Evolutionary conservation across 2,329 filamentous ascomycete genomes (phyloP), one percentile per base, ranked within the genome.

Genomic region (Berkeleyomyces rouxiae): DNA sequence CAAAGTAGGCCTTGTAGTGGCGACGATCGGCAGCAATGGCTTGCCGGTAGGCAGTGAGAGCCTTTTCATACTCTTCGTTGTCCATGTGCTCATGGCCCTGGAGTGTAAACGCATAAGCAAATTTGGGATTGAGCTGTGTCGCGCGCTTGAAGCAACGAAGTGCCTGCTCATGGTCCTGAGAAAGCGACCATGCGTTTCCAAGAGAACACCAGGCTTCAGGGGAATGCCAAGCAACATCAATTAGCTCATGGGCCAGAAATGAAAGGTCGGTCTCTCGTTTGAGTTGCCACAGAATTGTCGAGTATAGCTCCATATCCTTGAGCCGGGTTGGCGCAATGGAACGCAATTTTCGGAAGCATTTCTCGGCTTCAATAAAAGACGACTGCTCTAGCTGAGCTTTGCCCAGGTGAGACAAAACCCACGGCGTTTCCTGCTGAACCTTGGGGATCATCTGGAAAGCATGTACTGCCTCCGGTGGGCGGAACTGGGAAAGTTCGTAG

Each of bases 1-100:
- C 93, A 71, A 97, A 99, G 82, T 95, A 97, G n/a, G 92, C 93
- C 70, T 96, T 96, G 76, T 97, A 99, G 71, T 96, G 92, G 23
- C 92, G 84, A 62, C 82, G 84, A 70, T 99, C 91, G 0, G 89
- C 90, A 53, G 85, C 82, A 67, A 99, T 88, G 1, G 90, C 91
- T 61, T 86, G 83, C 42, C 95, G 84, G 72, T 96, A 99, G 1
- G 90, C 86, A 46, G 85, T 83, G 53, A 96, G 81, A 0, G 93
- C 93, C 71, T 96, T 96, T 71, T 97, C 92, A 70, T 93, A 96
- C 72, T 99, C 95, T 73, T 99, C 95, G 67, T 96, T 97, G 43
- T 88, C 83, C 53, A 97, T 86, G 71, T 96, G 90, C 71, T 99
- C 93, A 71, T 99, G 93, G 0, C 93, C 93, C 72, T 97, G 92